Conservation (phyloP, 2,329 filamentous ascomycete species). For the Trichoderma polysporum region DNA sequence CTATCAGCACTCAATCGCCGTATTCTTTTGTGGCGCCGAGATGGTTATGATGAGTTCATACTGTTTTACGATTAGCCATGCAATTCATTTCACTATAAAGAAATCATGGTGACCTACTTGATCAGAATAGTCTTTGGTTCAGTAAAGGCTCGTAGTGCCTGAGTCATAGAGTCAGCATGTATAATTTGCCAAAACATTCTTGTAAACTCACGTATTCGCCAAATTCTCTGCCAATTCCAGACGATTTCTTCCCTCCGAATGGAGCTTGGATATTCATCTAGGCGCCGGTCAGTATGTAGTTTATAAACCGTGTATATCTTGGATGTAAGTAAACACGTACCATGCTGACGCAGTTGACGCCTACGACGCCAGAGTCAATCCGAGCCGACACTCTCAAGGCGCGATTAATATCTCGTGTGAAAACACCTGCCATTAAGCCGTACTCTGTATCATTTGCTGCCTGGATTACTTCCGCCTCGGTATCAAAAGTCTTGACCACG, state of each 20-base stretch:
- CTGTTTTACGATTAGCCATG: not conserved
- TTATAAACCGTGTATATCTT: not conserved
- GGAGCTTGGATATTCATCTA: conserved; percentile 9
- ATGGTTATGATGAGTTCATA: not conserved
- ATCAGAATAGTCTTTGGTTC: conserved; percentile 3
- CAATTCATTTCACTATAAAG: no score
- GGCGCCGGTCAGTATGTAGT: not conserved
- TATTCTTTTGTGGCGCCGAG: not conserved
- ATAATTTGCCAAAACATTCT: not conserved
- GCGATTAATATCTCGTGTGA: conserved; percentile 52
- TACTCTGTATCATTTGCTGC: conserved; percentile 49
- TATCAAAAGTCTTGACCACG: conserved; percentile 48
- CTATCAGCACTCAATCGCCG: not conserved
- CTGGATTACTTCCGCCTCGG: conserved; percentile 34
- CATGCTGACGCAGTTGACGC: conserved; percentile 48
- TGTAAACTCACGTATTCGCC: not conserved
- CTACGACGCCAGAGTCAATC: conserved; percentile 60
- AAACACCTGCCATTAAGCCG: conserved; percentile 56
- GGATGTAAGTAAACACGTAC: not conserved
- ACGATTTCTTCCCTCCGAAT: conserved; percentile 4
- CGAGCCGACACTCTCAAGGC: conserved; percentile 48
- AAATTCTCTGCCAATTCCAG: not conserved
- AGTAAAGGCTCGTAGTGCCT: not conserved
- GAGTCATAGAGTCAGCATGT: not conserved
- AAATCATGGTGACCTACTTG: not conserved